Percentiles rank a stretch among this genome's conserved stretches.
Conservation (phyloP, 495 filamentous ascomycete genomes). For the Annulohypoxylon maeteangense region DNA sequence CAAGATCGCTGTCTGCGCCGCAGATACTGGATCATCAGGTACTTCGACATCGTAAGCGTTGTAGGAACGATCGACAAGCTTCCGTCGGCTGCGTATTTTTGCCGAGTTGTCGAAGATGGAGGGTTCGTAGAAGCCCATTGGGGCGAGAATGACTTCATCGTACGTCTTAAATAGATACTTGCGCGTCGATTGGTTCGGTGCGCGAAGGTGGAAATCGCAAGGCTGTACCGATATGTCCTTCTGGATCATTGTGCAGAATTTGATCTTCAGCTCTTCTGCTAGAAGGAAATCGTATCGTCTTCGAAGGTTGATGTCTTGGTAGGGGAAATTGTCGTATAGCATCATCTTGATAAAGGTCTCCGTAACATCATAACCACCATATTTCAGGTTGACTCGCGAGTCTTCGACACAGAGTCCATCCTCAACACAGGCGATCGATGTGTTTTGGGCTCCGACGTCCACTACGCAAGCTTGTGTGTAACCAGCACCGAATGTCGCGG, state of each 20-base stretch:
- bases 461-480: conserved; percentile 93
- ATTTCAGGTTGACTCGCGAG: conserved; percentile 91
- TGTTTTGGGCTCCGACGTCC: conserved; percentile 97
- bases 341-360: conserved; percentile 97
- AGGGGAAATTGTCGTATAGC: conserved; percentile 93
- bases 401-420: conserved; percentile 95
- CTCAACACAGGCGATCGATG: conserved; percentile 96
- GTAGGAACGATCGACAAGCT: conserved; percentile 82
- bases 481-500: conserved; percentile 94
- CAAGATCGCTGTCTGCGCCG: conserved; percentile 83
- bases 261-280: conserved; percentile 94
- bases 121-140: conserved; percentile 90
- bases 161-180: conserved; percentile 96
- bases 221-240: conserved; percentile 81
- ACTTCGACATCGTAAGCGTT: conserved; percentile 89
- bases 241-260: conserved; percentile 86
- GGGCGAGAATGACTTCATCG: conserved; percentile 90
- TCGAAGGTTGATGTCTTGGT: conserved; percentile 89
- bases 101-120: conserved; percentile 80
- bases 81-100: conserved; percentile 81
- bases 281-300: conserved; percentile 91
- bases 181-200: conserved; percentile 84
- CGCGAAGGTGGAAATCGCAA: conserved; percentile 88
- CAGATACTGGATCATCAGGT: conserved; percentile 87
- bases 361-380: conserved; percentile 90